A percentile compares a stretch with the other conserved stretches of the same genome.
Conservation (phyloP, 129 eudicot species). For the Daucus carota region DH1_v3.0 NC_030384.2:41345001-41345500, state of each 20-base stretch:
- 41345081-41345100: not conserved
- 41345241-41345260: not conserved
- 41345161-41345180: slow-evolving; percentile 6
- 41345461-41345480: not conserved
- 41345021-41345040: too few relatives aligned
- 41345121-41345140: not conserved
- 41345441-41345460: not conserved
- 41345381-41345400: not conserved
- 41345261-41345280: slow-evolving; percentile 3
- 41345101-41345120: not conserved
- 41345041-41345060: too few relatives aligned
- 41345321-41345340: not conserved
- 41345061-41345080: too few relatives aligned
- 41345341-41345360: not conserved
- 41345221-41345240: slow-evolving; percentile 20
- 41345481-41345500: not conserved
- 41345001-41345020: too few relatives aligned
- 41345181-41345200: slow-evolving; percentile 10
- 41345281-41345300: slow-evolving; percentile 1
- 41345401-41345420: not conserved
- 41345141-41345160: slow-evolving; percentile 11
- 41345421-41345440: slow-evolving; percentile 3
- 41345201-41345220: slow-evolving; percentile 24
- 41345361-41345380: not conserved
- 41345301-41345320: not conserved